Base-by-base conservation (phyloP, 306 rosid genomes). In the Cyamopsis tetragonoloba region DNA sequence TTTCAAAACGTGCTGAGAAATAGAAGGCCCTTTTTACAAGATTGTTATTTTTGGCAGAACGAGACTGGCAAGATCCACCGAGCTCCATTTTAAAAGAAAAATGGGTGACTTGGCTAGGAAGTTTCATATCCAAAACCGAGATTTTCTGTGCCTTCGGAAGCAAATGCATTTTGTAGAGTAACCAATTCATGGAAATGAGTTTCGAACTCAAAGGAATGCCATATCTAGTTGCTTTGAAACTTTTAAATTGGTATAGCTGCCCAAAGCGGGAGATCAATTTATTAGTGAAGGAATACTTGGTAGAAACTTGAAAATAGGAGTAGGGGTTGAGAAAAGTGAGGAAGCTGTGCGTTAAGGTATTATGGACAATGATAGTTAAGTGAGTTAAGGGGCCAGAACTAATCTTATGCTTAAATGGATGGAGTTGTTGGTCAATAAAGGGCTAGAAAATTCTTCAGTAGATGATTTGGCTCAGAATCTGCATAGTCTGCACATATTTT, bases 1-100 rank as follows among this genome's bases (percentile, higher is more conserved):
- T 68, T 85, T 86, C 82, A 86, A 76, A 55, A 72, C 83, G 2
- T 73, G 89, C 37, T 66, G 72, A 50, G 91, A 91, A 70, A 80
- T 85, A 61, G 88, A 82, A 74, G 96, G 95, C n/a, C 75, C 76
- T 46, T 83, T n/a, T n/a, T n/a, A n/a, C n/a, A n/a, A n/a, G n/a
- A 68, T 47, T 39, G 66, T 7, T 87, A 19, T 2, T 88, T 71
- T 74, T 85, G 39, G 81, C 91, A 5, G 91, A 95, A 6, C 83
- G 91, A 3, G 77, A 71, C 5, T 39, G 80, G 41, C 85, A 85
- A 1, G 51, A 58, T 6, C 39, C 55, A 2, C 81, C 89, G 15
- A 69, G 26, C 15, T 32, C 75, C 0, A 31, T 27, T 1, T 62
- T 84, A 23, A 88, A 88, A 42, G 77, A 69, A 17, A 83, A 68